Conservation (phyloP, 352 stramenopile genomes). For the Phytophthora hibernalis region DNA sequence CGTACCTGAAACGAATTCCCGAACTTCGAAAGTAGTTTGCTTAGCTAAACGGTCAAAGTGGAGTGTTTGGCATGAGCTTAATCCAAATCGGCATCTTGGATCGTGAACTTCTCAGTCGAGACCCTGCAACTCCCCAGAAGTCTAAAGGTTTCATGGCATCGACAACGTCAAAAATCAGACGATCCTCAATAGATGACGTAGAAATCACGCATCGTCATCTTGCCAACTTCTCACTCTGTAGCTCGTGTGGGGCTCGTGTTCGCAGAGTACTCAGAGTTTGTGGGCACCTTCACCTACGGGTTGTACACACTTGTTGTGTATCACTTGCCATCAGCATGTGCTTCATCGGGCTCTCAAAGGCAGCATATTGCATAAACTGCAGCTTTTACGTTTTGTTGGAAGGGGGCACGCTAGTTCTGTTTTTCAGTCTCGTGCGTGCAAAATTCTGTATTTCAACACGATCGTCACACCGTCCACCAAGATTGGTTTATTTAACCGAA, state of each 20-base stretch:
- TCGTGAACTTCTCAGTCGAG: constrained; percentile 2
- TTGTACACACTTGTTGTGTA: constrained; percentile 30
- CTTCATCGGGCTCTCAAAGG: constrained; percentile 20
- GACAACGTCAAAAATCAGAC: background rate
- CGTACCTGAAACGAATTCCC: too few species aligned
- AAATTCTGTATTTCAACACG: constrained; percentile 38
- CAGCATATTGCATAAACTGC: constrained; percentile 1
- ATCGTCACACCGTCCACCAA: constrained; percentile 26
- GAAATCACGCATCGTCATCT: constrained; percentile 29
- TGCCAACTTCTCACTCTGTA: constrained; percentile 18
- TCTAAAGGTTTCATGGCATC: background rate
- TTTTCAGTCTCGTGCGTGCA: constrained; percentile 21
- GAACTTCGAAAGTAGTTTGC: constrained; percentile 14
- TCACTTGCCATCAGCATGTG: constrained; percentile 19
- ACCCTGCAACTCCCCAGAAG: background rate
- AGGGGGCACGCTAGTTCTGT: constrained; percentile 18
- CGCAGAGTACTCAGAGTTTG: constrained; percentile 43
- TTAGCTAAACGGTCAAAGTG: background rate
- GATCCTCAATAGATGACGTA: constrained; percentile 23
- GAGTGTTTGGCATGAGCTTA: background rate
- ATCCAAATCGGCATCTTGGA: constrained; percentile 10
- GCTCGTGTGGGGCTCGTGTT: constrained; percentile 34
- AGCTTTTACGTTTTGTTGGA: constrained; percentile 28
- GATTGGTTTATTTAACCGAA: too few species aligned
- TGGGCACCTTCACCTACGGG: constrained; percentile 30